These are phyloP conservation scores for Aegle marmelos DNA, from an alignment of 345 rosid species.

Conservation along the genomic window DNA sequence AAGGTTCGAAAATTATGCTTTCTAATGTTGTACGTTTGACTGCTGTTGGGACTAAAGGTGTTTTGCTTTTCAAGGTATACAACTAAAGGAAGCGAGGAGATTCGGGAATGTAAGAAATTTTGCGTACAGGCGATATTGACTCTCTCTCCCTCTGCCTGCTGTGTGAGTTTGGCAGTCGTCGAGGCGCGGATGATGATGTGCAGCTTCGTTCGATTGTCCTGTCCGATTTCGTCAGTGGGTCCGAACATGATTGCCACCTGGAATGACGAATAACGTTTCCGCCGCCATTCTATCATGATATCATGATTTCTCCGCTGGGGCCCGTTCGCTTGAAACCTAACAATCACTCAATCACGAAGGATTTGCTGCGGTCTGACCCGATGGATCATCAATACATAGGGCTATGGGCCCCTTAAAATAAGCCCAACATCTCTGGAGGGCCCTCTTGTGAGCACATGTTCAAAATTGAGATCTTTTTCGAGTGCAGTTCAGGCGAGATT, in stretches of 20 bases:
- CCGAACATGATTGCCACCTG: constrained; percentile 4
- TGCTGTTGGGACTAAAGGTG: not conserved
- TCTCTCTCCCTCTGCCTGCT: fast-evolving
- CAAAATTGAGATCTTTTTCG: too few species aligned
- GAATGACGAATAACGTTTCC: too few species aligned
- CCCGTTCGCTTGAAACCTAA: too few species aligned
- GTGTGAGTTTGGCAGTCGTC: not conserved
- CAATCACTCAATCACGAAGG: too few species aligned
- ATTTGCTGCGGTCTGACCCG: too few species aligned
- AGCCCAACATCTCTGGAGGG: too few species aligned
- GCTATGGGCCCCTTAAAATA: too few species aligned
- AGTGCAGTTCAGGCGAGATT: too few species aligned
- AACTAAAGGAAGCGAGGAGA: not conserved
- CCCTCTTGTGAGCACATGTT: too few species aligned
- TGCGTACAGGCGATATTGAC: not conserved
- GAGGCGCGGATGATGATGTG: not conserved
- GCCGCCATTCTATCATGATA: too few species aligned
- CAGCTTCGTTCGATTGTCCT: not conserved
- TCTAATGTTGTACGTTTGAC: not conserved
- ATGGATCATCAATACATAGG: too few species aligned
- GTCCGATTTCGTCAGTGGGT: not conserved
- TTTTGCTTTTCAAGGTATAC: not conserved
- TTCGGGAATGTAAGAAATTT: not conserved
- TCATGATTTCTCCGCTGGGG: too few species aligned
- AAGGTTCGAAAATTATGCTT: not conserved